phyloP scores from a whole-genome alignment of 768 basidiomycete species.

The Kwoniella sp. region DNA sequence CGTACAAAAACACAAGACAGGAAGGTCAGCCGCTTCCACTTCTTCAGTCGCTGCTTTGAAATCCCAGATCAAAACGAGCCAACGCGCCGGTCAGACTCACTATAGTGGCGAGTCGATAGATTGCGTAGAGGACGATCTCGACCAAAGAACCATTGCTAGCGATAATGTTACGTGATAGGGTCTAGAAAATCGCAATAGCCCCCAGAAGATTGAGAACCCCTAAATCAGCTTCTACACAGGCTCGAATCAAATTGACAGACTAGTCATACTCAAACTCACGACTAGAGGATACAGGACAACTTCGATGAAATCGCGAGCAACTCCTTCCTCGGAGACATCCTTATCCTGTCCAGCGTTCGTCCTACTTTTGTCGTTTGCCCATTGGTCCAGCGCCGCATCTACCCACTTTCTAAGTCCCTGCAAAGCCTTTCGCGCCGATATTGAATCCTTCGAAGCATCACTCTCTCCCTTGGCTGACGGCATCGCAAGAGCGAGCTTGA shows the following conservation, averaged over 20 bases:
- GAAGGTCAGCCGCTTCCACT: not conserved
- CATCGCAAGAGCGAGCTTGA: conserved; percentile 7
- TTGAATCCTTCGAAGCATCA: not conserved
- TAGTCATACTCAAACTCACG: conserved; percentile 6
- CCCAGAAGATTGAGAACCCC: not conserved
- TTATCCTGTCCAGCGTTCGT: not conserved
- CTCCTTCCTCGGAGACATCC: conserved; percentile 18
- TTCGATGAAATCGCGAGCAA: conserved; percentile 10
- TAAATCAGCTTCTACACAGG: not conserved
- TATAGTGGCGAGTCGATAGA: conserved; percentile 20
- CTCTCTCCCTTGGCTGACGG: conserved; percentile 10
- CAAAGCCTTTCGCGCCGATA: conserved; percentile 18
- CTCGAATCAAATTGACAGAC: no score
- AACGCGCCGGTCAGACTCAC: conserved; percentile 14
- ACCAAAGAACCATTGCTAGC: conserved; percentile 1
- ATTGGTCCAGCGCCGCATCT: conserved; percentile 12
- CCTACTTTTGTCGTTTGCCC: not conserved
- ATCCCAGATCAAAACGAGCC: no score
- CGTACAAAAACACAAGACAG: not conserved
- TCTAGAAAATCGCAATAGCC: not conserved
- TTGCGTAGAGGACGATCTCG: conserved; percentile 20
- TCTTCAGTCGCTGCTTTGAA: not conserved
- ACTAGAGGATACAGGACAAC: conserved; percentile 11
- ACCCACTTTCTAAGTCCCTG: conserved; percentile 23
- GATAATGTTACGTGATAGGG: conserved; percentile 1